A percentile compares a stretch with the other conserved stretches of the same genome.
phyloP scores from a whole-genome alignment of 257 asterid species.

The Przewalskia tangutica region DNA sequence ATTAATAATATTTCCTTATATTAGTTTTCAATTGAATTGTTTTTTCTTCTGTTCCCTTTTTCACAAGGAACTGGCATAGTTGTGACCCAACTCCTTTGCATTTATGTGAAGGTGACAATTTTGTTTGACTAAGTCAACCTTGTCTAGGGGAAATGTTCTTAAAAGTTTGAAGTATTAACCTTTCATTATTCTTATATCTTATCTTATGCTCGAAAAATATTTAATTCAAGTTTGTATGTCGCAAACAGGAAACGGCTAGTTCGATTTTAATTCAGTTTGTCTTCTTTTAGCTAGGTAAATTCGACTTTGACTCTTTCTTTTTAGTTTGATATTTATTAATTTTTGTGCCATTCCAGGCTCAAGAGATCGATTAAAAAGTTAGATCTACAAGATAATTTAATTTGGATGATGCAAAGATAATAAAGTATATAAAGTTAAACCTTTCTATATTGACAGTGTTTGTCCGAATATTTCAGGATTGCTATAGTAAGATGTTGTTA shows the following conservation, averaged over 20 bases:
- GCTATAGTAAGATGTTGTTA: too few relatives aligned
- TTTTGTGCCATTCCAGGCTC: not conserved
- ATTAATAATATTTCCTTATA: not conserved
- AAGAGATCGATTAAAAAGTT: not conserved
- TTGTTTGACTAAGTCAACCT: not conserved
- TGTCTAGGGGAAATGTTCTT: not conserved
- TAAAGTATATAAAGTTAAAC: not conserved
- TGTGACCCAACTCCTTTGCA: not conserved
- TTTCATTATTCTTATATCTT: not conserved
- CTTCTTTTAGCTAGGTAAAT: not conserved
- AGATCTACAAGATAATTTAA: not conserved
- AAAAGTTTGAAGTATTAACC: not conserved
- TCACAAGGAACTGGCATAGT: not conserved
- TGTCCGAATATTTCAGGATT: too few relatives aligned
- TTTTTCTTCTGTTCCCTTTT: not conserved
- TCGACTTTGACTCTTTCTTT: not conserved
- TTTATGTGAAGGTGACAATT: not conserved
- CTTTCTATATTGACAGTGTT: too few relatives aligned
- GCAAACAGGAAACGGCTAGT: not conserved
- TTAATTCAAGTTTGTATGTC: not conserved
- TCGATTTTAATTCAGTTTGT: not conserved
- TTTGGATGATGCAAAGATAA: not conserved
- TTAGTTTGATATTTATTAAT: not conserved
- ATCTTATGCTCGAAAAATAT: not conserved
- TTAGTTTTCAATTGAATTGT: not conserved